Percentiles rank a stretch among this genome's conserved stretches.
These are phyloP conservation scores for Termitomyces sp. DNA, from an alignment of 768 basidiomycete genomes.

Conservation along the genomic window DNA sequence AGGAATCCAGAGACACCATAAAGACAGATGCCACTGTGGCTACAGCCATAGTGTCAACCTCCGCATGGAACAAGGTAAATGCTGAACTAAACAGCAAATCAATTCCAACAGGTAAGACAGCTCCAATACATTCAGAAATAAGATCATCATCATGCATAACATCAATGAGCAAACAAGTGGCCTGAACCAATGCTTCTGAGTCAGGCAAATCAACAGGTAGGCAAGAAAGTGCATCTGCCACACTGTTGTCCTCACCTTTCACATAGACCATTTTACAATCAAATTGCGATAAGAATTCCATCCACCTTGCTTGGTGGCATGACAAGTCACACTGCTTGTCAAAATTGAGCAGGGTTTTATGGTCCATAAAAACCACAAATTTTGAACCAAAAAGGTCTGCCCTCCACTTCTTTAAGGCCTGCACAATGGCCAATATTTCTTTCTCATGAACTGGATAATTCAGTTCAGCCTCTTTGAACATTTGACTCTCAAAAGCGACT, in stretches of 20 bases:
- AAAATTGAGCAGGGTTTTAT: no score
- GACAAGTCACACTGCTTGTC: no score
- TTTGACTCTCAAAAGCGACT: no score
- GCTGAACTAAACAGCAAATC: not conserved
- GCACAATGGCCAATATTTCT: no score
- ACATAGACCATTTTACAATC: slow-evolving; percentile 32
- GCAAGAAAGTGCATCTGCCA: slow-evolving; percentile 31
- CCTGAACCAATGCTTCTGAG: rapidly evolving
- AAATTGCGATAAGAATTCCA: slow-evolving; percentile 18
- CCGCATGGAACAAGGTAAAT: not conserved
- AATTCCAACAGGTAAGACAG: not conserved
- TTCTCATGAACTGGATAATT: no score
- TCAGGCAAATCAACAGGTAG: not conserved
- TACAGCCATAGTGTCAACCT: no score
- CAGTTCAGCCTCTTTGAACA: no score
- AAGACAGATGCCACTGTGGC: no score
- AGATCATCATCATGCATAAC: not conserved
- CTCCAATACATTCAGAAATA: not conserved
- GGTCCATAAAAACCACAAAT: no score
- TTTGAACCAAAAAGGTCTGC: no score
- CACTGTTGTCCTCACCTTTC: slow-evolving; percentile 27
- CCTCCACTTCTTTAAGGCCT: no score
- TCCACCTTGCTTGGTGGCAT: not conserved
- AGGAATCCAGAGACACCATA: no score
- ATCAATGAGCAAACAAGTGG: not conserved